These are phyloP conservation scores for Starmerella lactis-condensi DNA, from an alignment of 805 yeast genomes.

Conservation along the genomic window DNA sequence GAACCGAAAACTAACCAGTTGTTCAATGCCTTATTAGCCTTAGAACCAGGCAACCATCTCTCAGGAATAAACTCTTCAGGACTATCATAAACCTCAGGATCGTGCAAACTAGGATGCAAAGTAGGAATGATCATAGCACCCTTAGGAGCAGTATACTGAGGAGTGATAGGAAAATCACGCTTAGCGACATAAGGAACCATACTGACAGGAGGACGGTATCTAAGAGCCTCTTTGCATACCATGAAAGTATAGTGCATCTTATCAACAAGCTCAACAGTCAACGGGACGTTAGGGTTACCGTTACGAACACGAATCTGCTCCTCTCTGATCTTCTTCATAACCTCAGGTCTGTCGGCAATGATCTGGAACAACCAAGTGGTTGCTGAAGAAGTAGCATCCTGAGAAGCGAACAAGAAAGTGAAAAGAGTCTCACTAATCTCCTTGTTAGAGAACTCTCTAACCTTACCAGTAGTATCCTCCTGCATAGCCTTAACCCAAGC, in stretches of 20 bases:
- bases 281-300: conserved; percentile 45
- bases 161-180: conserved; percentile 65
- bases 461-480: conserved; percentile 36
- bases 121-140: conserved; percentile 96
- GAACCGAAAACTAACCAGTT: conserved; percentile 96
- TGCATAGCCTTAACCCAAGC: conserved; percentile 83
- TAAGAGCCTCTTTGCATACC: conserved; percentile 81
- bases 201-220: conserved; percentile 92
- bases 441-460: conserved; percentile 70
- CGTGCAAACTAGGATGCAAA: conserved; percentile 86
- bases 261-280: conserved; percentile 59
- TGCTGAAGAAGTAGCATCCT: conserved; percentile 91
- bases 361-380: conserved; percentile 98
- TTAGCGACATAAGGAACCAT: conserved; percentile 97
- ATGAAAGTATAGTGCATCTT: conserved; percentile 71
- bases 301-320: conserved; percentile 75
- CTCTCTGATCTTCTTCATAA: conserved; percentile 66
- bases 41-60: conserved; percentile 67
- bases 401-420: conserved; percentile 92
- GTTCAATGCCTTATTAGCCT: conserved; percentile 56
- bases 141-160: conserved; percentile 79
- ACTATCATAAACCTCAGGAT: conserved; percentile 86
- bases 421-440: conserved; percentile 93
- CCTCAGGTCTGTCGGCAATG: conserved; percentile 88
- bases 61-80: conserved; percentile 93